A percentile compares a stretch with the other conserved stretches of the same genome.
These are phyloP conservation scores for Penicillium waksmanii DNA, from an alignment of 495 filamentous ascomycete species.

Conservation along the genomic window DNA sequence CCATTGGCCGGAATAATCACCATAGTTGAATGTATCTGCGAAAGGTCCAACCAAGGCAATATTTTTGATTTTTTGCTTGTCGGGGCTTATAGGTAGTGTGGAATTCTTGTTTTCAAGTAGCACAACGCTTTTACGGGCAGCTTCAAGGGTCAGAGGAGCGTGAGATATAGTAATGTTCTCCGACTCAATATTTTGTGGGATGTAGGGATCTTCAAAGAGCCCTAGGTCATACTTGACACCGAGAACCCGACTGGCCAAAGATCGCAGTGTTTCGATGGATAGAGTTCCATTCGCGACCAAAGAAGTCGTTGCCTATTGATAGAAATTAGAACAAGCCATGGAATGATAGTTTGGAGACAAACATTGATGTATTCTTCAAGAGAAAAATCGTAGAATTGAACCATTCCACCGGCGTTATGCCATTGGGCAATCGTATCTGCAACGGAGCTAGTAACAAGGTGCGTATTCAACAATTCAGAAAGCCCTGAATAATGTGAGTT, in stretches of 20 bases:
- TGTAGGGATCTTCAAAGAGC: conserved; percentile 14
- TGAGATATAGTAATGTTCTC: conserved; percentile 11
- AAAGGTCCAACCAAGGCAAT: conserved; percentile 40
- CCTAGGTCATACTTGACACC: conserved; percentile 14
- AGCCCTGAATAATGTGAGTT: conserved; percentile 2
- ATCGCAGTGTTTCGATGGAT: neutral
- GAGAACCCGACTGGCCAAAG: conserved; percentile 9
- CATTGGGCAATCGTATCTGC: conserved; percentile 17
- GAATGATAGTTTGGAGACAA: neutral
- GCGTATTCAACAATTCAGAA: conserved; percentile 9
- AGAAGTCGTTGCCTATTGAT: conserved; percentile 3
- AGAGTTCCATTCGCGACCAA: conserved; percentile 11
- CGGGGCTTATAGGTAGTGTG: neutral
- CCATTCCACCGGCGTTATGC: conserved; percentile 16
- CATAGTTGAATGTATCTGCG: conserved; percentile 46
- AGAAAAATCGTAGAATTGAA: conserved; percentile 17
- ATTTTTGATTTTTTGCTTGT: conserved; percentile 1
- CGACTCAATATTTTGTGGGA: conserved; percentile 5
- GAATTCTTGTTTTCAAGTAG: conserved; percentile 15
- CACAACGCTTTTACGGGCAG: conserved; percentile 14
- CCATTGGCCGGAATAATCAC: conserved; percentile 43
- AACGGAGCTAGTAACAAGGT: conserved; percentile 17
- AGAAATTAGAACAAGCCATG: neutral
- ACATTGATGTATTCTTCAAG: conserved; percentile 13
- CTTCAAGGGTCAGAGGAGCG: conserved; percentile 13